These are phyloP conservation scores for Graphilbum ipis-grandicollis DNA, from an alignment of 2,329 filamentous ascomycete genomes.

Conservation along the genomic window DNA sequence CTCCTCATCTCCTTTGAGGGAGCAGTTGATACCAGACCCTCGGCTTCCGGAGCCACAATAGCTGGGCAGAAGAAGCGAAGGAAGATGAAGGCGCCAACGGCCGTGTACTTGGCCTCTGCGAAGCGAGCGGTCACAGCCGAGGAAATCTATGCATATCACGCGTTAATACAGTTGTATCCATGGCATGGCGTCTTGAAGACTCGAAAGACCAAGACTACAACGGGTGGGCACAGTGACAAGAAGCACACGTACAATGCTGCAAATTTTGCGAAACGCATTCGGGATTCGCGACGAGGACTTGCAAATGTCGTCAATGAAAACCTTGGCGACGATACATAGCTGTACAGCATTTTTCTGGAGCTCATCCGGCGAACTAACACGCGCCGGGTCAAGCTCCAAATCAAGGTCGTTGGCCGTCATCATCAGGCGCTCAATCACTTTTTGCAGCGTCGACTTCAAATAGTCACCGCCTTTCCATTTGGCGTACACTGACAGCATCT, in stretches of 20 bases:
- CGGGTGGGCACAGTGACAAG: neutral
- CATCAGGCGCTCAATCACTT: constrained; percentile 49
- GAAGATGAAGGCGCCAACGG: constrained; percentile 55
- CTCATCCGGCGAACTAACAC: constrained; percentile 42
- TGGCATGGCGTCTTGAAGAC: too few species aligned
- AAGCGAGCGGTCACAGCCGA: constrained; percentile 45
- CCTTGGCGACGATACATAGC: constrained; percentile 48
- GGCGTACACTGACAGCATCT: constrained; percentile 53
- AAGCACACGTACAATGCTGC: constrained; percentile 27
- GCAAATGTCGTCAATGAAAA: constrained; percentile 56
- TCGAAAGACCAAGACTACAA: too few species aligned
- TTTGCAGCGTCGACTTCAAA: constrained; percentile 45
- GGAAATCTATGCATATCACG: constrained; percentile 30
- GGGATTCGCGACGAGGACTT: constrained; percentile 45
- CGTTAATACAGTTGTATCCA: neutral
- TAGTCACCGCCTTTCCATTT: constrained; percentile 54
- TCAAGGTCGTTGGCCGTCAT: constrained; percentile 49
- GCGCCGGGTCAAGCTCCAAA: constrained; percentile 48
- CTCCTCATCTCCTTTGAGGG: constrained; percentile 54
- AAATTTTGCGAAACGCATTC: constrained; percentile 47
- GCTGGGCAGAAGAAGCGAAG: constrained; percentile 57
- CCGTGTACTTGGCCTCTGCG: constrained; percentile 54
- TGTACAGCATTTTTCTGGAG: constrained; percentile 49
- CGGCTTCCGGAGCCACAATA: constrained; percentile 51
- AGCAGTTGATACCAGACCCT: constrained; percentile 41